Base-by-base conservation (phyloP, 306 rosid species). In the Dalbergia oliveri region DNA sequence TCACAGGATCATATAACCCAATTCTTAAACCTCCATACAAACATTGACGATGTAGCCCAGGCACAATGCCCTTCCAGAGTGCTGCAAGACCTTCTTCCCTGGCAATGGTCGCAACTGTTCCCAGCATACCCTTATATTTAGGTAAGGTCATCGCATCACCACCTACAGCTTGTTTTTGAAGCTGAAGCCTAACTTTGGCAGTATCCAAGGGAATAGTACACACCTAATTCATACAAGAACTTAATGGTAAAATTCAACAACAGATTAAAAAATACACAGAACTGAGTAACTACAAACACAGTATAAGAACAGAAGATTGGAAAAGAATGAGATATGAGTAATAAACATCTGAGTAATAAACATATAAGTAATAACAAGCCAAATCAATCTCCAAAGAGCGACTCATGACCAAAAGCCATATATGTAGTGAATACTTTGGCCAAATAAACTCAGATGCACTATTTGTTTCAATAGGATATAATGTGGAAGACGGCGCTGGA, bases 161-260 rank as follows among this genome's bases (percentile, higher is more conserved):
- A 8, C 81, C 88, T 39, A 81, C 82, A 66, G 87, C 94, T 79
- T 90, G 92, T 84, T 93, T 95, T 81, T 95, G 99, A 66, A 95
- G 90, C 87, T 95, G 99, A 82, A 95, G 99, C 92, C 99, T 90
- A 72, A 95, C 99, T 88, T 95, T 93, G 76, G 99, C 99, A 47
- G 99, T 95, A 89, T 95, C 99, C 95, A 95, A 77, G 26, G 99
- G 99, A 81, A 95, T 95, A 43, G 98, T 95, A 71, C 94, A 91
- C 18, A 88, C 73, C 99, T 95, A 86, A 77, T 82, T 86, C 90
- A 80, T 73, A 69, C 69, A 82, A 73, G 14, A 37, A 34, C 15
- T 75, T 16, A 7, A 61, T 58, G 47, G 78, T n/a, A 73, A 75
- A 71, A 47, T 31, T 43, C 45, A 16, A 67, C 51, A 73, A 8